phyloP scores from a whole-genome alignment of 257 asterid species.

The Cinchona pubescens region DNA sequence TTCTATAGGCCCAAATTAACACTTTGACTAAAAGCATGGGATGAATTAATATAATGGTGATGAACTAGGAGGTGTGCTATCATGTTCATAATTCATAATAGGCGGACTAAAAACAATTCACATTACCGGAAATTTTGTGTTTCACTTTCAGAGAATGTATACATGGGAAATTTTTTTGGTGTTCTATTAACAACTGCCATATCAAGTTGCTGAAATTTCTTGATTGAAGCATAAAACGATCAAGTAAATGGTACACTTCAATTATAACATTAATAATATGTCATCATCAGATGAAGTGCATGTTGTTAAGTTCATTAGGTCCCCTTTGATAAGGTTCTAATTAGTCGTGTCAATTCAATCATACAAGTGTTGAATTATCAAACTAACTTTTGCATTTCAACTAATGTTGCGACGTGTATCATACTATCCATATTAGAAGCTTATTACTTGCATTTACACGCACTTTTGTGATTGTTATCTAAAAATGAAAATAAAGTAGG shows the following conservation, averaged over 20 bases:
- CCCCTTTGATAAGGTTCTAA: not conserved
- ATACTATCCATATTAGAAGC: too few species aligned
- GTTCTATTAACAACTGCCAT: not conserved
- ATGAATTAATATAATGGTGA: not conserved
- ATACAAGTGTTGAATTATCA: not conserved
- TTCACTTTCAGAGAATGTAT: not conserved
- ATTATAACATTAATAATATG: not conserved
- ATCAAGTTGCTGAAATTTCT: not conserved
- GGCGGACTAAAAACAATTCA: conserved; percentile 6
- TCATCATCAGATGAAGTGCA: not conserved
- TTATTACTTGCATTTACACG: not conserved
- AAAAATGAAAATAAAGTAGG: not conserved
- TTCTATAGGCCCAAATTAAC: not conserved
- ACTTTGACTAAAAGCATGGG: conserved; percentile 3
- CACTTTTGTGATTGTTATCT: not conserved
- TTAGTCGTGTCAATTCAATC: not conserved
- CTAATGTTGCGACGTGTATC: not conserved
- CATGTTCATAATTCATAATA: conserved; percentile 2
- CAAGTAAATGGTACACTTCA: not conserved
- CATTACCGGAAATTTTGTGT: not conserved
- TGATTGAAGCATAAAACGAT: not conserved
- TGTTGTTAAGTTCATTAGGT: not conserved
- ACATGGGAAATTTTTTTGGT: not conserved
- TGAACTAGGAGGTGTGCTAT: not conserved
- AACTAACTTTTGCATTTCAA: not conserved